phyloP scores from a whole-genome alignment of 805 yeast genomes.

The Ogataea methanolica region DNA sequence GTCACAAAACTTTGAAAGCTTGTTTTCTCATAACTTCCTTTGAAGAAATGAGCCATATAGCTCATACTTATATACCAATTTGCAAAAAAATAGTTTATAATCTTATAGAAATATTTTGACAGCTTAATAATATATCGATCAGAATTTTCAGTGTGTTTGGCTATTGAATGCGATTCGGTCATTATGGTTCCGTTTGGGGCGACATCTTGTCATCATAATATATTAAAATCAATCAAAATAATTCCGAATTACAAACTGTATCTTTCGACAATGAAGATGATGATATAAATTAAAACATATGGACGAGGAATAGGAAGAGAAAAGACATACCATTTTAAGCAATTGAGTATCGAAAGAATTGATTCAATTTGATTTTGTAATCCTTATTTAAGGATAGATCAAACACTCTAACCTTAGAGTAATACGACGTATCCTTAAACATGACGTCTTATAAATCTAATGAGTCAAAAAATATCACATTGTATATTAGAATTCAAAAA shows the following conservation, averaged over 20 bases:
- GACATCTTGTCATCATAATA: constrained; percentile 61
- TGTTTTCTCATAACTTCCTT: no score
- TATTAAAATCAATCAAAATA: not conserved
- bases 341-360: not conserved
- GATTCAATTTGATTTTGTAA: not conserved
- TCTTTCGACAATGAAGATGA: not conserved
- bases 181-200: constrained; percentile 69
- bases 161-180: constrained; percentile 61
- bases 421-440: not conserved
- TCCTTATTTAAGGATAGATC: not conserved
- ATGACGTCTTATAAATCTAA: not conserved
- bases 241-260: not conserved
- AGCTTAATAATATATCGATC: constrained; percentile 27
- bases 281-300: not conserved
- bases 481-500: not conserved
- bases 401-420: not conserved
- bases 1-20: no score
- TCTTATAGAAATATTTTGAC: not conserved
- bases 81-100: not conserved
- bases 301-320: not conserved
- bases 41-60: no score
- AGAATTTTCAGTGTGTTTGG: constrained; percentile 70
- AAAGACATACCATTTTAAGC: not conserved
- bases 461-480: not conserved
- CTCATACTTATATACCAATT: not conserved